These are phyloP conservation scores for Colletotrichum sp. DNA, from an alignment of 2,329 filamentous ascomycete genomes.

Conservation along the genomic window DNA sequence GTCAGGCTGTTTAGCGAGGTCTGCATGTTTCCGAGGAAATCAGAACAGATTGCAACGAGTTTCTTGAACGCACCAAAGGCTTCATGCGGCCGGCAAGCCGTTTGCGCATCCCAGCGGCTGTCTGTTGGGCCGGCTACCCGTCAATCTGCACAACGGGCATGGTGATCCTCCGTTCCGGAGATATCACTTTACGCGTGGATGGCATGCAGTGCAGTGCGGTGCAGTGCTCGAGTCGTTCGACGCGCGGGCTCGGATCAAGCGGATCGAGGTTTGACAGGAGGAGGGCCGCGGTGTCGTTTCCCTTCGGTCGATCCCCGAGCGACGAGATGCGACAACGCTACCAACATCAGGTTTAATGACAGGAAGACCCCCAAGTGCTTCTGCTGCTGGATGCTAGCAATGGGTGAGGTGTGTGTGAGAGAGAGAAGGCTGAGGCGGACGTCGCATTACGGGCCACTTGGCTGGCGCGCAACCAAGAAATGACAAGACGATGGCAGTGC, in stretches of 20 bases:
- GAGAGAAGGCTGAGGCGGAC: not conserved
- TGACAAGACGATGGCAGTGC: slow-evolving; percentile 12
- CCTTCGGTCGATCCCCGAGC: not conserved
- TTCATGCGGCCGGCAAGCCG: not conserved
- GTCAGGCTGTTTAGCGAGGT: not conserved
- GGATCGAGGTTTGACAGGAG: not conserved
- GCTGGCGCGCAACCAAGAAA: not conserved
- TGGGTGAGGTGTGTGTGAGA: not conserved
- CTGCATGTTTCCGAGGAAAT: not conserved
- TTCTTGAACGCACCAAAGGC: not conserved
- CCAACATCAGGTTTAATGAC: slow-evolving; percentile 3
- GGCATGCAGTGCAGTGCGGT: not conserved
- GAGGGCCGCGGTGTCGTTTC: not conserved
- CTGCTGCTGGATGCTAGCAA: not conserved
- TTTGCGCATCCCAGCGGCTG: not conserved
- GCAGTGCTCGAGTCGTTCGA: not conserved
- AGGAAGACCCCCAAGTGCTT: not conserved
- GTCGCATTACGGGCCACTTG: not conserved
- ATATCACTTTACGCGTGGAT: not conserved
- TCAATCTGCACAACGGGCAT: not conserved
- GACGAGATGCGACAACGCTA: not conserved
- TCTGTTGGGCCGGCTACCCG: not conserved
- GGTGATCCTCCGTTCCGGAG: not conserved
- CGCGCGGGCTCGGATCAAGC: not conserved
- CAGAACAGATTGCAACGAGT: not conserved